phyloP scores from a whole-genome alignment of 192 early-diverging fungal genomes.

The Podochytrium sp. region DNA sequence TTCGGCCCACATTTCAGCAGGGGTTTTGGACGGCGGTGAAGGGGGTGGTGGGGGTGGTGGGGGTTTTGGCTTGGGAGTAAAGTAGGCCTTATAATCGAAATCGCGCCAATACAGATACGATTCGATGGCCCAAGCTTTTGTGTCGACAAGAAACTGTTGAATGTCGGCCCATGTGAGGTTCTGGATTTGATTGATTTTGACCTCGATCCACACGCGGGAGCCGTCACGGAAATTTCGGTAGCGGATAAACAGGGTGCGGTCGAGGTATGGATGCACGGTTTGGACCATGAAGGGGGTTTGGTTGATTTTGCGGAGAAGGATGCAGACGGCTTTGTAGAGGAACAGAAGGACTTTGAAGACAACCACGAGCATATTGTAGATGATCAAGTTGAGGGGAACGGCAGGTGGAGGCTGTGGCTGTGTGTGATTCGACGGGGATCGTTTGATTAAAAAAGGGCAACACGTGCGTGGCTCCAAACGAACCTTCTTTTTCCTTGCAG shows the following conservation, averaged over 20 bases:
- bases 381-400: not conserved
- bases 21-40: not conserved
- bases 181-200: not conserved
- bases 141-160: too few relatives aligned
- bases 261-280: not conserved
- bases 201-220: not conserved
- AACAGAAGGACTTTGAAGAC: not conserved
- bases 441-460: too few relatives aligned
- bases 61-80: constrained; percentile 23
- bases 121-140: not conserved
- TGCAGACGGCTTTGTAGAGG: not conserved
- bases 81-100: constrained; percentile 18
- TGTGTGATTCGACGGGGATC: too few relatives aligned
- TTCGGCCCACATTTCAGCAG: constrained; percentile 2
- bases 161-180: constrained; percentile 2
- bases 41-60: constrained; percentile 17
- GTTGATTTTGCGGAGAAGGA: not conserved
- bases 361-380: not conserved
- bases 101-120: not conserved
- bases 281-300: not conserved
- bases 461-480: too few relatives aligned
- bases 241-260: not conserved
- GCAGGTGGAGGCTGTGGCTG: not conserved
- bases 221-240: not conserved
- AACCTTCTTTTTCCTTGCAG: too few relatives aligned